Conservation (phyloP, 345 rosid species). For the Jatropha curcas region DNA sequence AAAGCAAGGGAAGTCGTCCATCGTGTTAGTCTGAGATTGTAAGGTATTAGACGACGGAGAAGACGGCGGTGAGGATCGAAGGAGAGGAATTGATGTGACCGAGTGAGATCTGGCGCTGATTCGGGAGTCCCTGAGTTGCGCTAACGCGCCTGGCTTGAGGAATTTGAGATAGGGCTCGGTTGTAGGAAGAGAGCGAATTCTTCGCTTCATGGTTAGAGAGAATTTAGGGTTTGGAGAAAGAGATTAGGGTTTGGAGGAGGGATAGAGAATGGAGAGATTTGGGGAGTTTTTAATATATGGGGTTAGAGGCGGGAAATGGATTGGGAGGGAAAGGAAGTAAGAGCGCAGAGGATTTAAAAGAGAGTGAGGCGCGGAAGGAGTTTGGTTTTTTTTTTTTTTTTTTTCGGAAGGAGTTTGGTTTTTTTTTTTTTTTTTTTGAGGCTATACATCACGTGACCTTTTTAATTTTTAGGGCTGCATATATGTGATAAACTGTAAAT, state of each 20-base stretch:
- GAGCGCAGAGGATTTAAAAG: conserved; percentile 1
- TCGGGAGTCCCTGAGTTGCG: conserved; percentile 49
- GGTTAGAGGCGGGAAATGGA: conserved; percentile 1
- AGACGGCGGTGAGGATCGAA: conserved; percentile 3
- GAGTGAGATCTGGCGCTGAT: conserved; percentile 48
- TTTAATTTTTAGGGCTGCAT: too few species aligned
- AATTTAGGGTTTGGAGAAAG: not conserved
- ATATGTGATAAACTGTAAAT: too few species aligned
- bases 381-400: too few species aligned
- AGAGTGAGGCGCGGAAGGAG: not conserved
- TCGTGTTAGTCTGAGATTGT: not conserved
- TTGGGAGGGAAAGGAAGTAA: not conserved
- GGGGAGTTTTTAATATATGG: conserved; percentile 9
- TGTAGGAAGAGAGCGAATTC: conserved; percentile 19
- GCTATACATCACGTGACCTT: too few species aligned
- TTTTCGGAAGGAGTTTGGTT: too few species aligned
- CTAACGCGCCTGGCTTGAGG: conserved; percentile 57
- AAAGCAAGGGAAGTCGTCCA: conserved; percentile 34
- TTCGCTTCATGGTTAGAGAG: conserved; percentile 31
- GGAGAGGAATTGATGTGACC: conserved; percentile 21
- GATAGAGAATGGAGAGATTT: not conserved
- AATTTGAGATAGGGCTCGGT: conserved; percentile 39
- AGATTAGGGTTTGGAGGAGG: not conserved
- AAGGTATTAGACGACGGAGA: conserved; percentile 6
- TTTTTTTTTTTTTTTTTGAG: too few species aligned